Percentiles rank a stretch among this genome's conserved stretches.
Evolutionary conservation across 2,329 filamentous ascomycete species (phyloP).

Genomic region (Alternaria hordeiaustralica): DNA sequence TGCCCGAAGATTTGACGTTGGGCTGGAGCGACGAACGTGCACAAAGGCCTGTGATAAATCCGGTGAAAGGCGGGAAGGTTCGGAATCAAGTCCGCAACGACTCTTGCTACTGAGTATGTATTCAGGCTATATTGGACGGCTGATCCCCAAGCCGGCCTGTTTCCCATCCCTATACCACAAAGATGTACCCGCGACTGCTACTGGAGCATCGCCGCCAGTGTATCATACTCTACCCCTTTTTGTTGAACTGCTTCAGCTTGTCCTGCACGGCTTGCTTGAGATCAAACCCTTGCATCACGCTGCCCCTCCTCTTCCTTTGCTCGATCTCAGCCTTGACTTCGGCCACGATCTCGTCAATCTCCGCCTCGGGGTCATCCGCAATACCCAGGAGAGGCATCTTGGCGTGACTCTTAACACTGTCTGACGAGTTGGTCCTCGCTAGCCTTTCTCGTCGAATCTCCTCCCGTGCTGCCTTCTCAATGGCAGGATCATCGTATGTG

Average conservation of each 20-base stretch:
- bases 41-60: neutral
- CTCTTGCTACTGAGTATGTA: neutral
- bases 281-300: conserved; percentile 44
- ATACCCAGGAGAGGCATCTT: conserved; percentile 75
- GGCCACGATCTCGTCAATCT: conserved; percentile 77
- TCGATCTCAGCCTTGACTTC: conserved; percentile 79
- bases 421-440: conserved; percentile 61
- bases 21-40: neutral
- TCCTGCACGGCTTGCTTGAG: conserved; percentile 46
- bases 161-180: neutral
- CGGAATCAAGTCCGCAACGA: neutral
- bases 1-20: neutral
- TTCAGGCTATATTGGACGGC: conserved; percentile 1
- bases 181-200: neutral
- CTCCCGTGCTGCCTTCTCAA: conserved; percentile 45
- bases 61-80: neutral
- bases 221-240: conserved; percentile 17
- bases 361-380: conserved; percentile 74
- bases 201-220: neutral
- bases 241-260: conserved; percentile 44
- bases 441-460: conserved; percentile 46
- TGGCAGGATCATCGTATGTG: conserved; percentile 31
- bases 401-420: conserved; percentile 54
- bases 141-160: neutral
- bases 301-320: conserved; percentile 57